Percentiles rank a stretch among this genome's conserved stretches.
These are phyloP conservation scores for Starmera pachycereana DNA, from an alignment of 805 yeast genomes.

Conservation along the genomic window DNA sequence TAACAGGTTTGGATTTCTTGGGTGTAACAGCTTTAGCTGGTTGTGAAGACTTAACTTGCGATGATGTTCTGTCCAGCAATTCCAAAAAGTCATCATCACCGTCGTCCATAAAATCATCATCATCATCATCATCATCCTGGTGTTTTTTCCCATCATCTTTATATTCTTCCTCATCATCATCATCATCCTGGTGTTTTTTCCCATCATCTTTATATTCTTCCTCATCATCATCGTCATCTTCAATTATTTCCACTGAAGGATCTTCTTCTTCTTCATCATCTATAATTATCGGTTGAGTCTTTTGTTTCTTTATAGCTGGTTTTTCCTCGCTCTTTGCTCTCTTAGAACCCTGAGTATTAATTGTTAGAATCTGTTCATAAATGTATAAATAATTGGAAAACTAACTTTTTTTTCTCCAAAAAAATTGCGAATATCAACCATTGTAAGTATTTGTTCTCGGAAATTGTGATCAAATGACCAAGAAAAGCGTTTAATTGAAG, in stretches of 20 bases:
- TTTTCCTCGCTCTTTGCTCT: constrained; percentile 1
- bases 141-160: constrained; percentile 1
- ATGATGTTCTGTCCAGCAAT: constrained; percentile 1
- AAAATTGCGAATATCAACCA: constrained; percentile 32
- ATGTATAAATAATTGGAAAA: not conserved
- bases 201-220: constrained; percentile 2
- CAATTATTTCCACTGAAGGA: constrained; percentile 5
- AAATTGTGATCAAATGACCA: too few species aligned
- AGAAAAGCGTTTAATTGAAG: not conserved
- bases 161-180: constrained; percentile 6
- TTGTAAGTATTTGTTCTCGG: constrained; percentile 1
- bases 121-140: not conserved
- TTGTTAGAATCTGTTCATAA: not conserved
- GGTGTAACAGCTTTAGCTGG: not conserved
- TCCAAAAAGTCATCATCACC: constrained; percentile 3
- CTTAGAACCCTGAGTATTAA: not conserved
- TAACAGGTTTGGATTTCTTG: constrained; percentile 1
- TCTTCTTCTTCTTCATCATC: constrained; percentile 22
- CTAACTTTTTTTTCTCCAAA: constrained; percentile 20
- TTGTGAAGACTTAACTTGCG: constrained; percentile 1
- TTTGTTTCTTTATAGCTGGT: constrained; percentile 1
- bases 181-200: constrained; percentile 3
- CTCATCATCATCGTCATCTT: constrained; percentile 10
- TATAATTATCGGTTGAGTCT: constrained; percentile 8
- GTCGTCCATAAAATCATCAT: not conserved